Base-by-base conservation (phyloP, 2,329 filamentous ascomycete species). In the Diaporthe australafricana region DNA sequence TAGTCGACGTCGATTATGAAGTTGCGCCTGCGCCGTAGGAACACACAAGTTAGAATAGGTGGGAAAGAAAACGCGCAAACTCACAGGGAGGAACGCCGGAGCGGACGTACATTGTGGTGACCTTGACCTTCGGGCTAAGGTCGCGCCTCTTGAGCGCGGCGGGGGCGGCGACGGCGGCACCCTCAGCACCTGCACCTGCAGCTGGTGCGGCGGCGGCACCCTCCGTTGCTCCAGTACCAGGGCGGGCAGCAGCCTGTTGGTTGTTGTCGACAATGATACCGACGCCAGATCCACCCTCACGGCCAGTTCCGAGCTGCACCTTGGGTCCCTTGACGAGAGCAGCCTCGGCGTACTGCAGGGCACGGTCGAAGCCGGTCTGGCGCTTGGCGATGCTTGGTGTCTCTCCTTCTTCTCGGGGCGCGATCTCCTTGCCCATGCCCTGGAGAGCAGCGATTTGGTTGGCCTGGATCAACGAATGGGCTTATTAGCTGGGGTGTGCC, bases 371-470 rank as follows among this genome's bases (percentile, higher is more conserved):
- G 66, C 85, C 83, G 72, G 81, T 76, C 47, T 87, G 79, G 60
- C 85, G 82, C 81, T 86, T 86, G n/a, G 76, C 77, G 70, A 81
- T 74, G 65, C 77, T 76, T 52, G 77, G 68, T 30, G 75, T 73
- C 45, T 73, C 74, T 14, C 62, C 55, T 3, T 73, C 68, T 7
- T 72, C 74, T 14, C 85, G 83, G 30, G 85, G 85, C 30, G 83
- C 82, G 74, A 87, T 86, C 75, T 85, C 82, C 79, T 86, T 87
- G 76, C 84, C 84, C 80, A 86, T 82, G 38, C 84, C 85, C 75
- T 86, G 84, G 42, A 87, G 81, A 20, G 80, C 77, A 56, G 83
- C 80, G 68, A 86, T 84, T 73, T 84, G 82, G 45, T 83, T 76
- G 14, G 83, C 81, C 82, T 82, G 32, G 12, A 25, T 22, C 67